Base-by-base conservation (phyloP, 2,329 filamentous ascomycete genomes). In the Aaosphaeria pasadenensis region DNA sequence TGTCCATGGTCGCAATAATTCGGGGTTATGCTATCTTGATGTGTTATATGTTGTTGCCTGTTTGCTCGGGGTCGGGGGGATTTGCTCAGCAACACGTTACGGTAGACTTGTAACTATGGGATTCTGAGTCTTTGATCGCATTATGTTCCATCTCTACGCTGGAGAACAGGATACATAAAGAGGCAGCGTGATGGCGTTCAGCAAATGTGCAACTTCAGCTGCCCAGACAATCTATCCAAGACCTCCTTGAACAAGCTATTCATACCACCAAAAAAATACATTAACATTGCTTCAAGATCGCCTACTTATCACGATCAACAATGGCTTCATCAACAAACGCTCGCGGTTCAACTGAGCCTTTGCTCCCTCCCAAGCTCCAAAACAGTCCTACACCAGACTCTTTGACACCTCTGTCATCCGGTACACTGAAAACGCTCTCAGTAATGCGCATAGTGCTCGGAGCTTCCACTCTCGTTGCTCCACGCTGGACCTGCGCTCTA, bases 381-480 rank as follows among this genome's bases (percentile, higher is more conserved):
- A 50, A 45, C 17, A 47, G 54, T 11, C 41, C 45, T 11, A 13
- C 31, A 7, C 4, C 42, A 7, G 39, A 54, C 38, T 39, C 54
- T 6, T 33, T 58, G 38, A 49, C 56, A 11, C 13, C 52, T n/a
- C 51, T 48, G 13, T 39, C 49, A 9, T 43, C 44, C n/a, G 39
- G 39, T 29, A 49, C 54, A 11, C 57, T 61, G 49, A 62, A 64
- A 41, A 44, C 51, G 11, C 49, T 66, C 5, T 47, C 51, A 5
- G 41, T 55, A 28, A 6, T 57, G 9, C 60, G 62, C 32, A 53
- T 61, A 11, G 56, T 43, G 7, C 30, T 55, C 13, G 63, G 63
- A 11, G 51, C 49, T 6, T 46, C 57, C 3, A 51, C 47, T 38
- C 38, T 64, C n/a, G 11, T 61, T 32, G 56, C 60, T 13, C 62